Evolutionary conservation across 192 early-diverging fungal genomes (phyloP).

Genomic region (Mortierella antarctica): DNA sequence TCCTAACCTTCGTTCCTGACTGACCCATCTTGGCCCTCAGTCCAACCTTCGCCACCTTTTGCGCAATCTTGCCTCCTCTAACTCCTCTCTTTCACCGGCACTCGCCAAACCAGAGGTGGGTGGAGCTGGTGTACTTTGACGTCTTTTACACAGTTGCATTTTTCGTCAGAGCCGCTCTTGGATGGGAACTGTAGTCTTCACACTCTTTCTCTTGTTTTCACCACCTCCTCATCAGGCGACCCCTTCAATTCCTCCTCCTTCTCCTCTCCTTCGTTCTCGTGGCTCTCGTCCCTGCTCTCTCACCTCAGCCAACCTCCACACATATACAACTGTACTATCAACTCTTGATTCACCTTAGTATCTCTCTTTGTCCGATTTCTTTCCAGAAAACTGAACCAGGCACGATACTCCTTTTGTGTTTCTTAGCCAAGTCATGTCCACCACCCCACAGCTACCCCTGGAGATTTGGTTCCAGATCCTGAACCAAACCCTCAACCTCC

Average conservation of each 20-base stretch:
- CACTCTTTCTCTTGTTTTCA: neutral
- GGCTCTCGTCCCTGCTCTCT: neutral
- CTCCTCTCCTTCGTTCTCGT: neutral
- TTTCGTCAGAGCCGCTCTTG: neutral
- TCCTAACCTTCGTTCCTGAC: constrained; percentile 25
- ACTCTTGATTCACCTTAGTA: neutral
- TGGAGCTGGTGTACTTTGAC: too few relatives aligned
- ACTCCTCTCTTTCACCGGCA: neutral
- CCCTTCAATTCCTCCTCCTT: neutral
- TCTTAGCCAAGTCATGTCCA: neutral
- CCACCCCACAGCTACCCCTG: constrained; percentile 26
- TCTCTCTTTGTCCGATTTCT: neutral
- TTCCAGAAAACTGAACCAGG: neutral
- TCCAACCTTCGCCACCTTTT: neutral
- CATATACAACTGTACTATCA: neutral
- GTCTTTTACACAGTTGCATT: neutral
- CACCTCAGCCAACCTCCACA: too few relatives aligned
- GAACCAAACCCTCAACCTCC: constrained; percentile 35
- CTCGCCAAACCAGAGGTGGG: neutral
- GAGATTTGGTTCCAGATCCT: constrained; percentile 52
- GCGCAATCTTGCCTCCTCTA: neutral
- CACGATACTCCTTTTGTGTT: neutral
- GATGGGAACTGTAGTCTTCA: neutral
- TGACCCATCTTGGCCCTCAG: constrained; percentile 7
- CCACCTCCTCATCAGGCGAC: neutral